These are phyloP conservation scores for Xylariaceae sp. DNA, from an alignment of 2,329 filamentous ascomycete species.

Conservation along the genomic window DNA sequence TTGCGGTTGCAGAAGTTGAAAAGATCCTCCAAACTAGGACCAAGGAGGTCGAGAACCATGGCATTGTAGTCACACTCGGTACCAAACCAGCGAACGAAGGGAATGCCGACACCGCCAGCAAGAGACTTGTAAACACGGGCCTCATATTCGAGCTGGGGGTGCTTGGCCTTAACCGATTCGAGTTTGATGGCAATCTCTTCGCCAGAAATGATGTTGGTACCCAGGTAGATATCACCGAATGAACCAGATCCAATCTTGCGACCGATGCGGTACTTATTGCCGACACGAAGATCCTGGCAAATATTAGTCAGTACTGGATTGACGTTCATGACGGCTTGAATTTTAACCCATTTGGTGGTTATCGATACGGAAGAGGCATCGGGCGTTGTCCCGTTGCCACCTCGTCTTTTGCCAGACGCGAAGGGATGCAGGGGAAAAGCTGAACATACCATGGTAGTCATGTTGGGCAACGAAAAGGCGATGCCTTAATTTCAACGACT, in stretches of 20 bases:
- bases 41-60: conserved; percentile 96
- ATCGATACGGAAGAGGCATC: not conserved
- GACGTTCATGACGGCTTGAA: not conserved
- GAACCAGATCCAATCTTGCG: conserved; percentile 97
- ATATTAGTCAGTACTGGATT: conserved; percentile 14
- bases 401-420: not conserved
- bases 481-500: conserved; percentile 5
- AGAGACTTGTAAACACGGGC: conserved; percentile 88
- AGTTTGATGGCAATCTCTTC: conserved; percentile 99
- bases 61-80: conserved; percentile 99
- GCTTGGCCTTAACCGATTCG: conserved; percentile 98
- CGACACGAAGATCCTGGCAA: conserved; percentile 86
- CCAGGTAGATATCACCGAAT: conserved; percentile 98
- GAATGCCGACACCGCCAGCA: conserved; percentile 94
- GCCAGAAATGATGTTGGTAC: conserved; percentile 98
- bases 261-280: conserved; percentile 99
- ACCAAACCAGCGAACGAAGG: conserved; percentile 98
- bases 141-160: conserved; percentile 98
- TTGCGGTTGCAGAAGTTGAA: conserved; percentile 99
- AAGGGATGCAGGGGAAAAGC: not conserved
- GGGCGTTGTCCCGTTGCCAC: not conserved
- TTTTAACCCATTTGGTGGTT: not conserved
- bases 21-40: conserved; percentile 90
- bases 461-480: conserved; percentile 22
- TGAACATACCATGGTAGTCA: conserved; percentile 35